Conservation (phyloP, 2,329 filamentous ascomycete genomes). For the Fusarium mangiferae region DNA sequence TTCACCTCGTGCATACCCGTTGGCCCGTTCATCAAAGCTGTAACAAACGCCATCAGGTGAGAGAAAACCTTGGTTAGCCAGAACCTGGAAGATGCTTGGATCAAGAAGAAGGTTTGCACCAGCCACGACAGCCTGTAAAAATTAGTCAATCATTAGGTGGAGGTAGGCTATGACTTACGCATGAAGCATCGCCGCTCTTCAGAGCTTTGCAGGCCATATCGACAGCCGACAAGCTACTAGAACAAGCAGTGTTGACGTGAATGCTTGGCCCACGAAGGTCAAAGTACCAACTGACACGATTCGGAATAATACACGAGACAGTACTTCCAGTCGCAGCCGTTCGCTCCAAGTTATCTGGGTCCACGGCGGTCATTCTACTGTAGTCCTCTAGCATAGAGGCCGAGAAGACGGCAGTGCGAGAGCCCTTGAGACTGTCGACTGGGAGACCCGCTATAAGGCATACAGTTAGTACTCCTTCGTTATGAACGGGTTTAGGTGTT, state of each 20-base stretch:
- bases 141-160: accelerated
- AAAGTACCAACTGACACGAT: constrained; percentile 55
- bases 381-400: constrained; percentile 54
- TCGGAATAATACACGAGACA: constrained; percentile 46
- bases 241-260: constrained; percentile 34
- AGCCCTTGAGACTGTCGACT: constrained; percentile 42
- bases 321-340: constrained; percentile 44
- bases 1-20: constrained; percentile 48
- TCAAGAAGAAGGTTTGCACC: constrained; percentile 35
- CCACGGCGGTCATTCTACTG: constrained; percentile 44
- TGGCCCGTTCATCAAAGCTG: constrained; percentile 47
- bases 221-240: constrained; percentile 25
- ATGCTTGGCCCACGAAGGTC: constrained; percentile 30
- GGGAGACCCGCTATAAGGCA: constrained; percentile 44
- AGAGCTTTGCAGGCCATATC: constrained; percentile 47
- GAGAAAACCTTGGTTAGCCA: constrained; percentile 58
- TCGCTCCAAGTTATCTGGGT: constrained; percentile 48
- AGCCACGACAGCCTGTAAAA: constrained; percentile 23
- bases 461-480: background rate
- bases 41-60: constrained; percentile 45
- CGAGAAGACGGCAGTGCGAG: constrained; percentile 50
- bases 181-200: constrained; percentile 54
- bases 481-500: accelerated
- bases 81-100: constrained; percentile 18
- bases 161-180: accelerated